phyloP scores from a whole-genome alignment of 257 asterid species.

The Capsicum pubescens region DNA sequence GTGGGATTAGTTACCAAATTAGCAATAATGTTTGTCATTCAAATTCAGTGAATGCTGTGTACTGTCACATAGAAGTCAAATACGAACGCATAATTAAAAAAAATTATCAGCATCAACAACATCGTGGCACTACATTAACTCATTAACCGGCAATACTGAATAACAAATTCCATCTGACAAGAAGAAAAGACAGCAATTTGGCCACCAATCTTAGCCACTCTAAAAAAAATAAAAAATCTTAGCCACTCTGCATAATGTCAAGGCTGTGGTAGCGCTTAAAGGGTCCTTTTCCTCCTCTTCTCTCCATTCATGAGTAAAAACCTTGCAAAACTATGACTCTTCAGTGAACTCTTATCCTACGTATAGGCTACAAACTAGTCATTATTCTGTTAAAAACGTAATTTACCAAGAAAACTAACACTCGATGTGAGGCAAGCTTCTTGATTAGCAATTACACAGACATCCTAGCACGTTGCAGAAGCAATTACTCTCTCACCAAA shows the following conservation, averaged over 20 bases:
- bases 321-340: neutral
- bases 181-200: constrained; percentile 6
- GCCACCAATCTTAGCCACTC: too few relatives aligned
- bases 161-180: neutral
- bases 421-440: neutral
- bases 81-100: neutral
- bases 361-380: neutral
- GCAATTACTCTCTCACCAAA: constrained; percentile 12
- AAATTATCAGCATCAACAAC: neutral
- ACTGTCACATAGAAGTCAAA: neutral
- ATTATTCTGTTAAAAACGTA: neutral
- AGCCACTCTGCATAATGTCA: neutral
- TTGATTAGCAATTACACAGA: neutral
- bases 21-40: neutral
- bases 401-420: neutral
- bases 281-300: neutral
- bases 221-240: too few relatives aligned
- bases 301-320: neutral
- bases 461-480: neutral
- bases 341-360: neutral
- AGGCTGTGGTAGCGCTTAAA: constrained; percentile 9
- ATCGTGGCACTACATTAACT: too few relatives aligned
- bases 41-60: neutral
- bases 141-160: neutral
- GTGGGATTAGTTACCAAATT: neutral